A percentile compares a stretch with the other conserved stretches of the same genome.
Evolutionary conservation across 129 eudicot species (phyloP).

Genomic region (Deinandra increscens): DNA sequence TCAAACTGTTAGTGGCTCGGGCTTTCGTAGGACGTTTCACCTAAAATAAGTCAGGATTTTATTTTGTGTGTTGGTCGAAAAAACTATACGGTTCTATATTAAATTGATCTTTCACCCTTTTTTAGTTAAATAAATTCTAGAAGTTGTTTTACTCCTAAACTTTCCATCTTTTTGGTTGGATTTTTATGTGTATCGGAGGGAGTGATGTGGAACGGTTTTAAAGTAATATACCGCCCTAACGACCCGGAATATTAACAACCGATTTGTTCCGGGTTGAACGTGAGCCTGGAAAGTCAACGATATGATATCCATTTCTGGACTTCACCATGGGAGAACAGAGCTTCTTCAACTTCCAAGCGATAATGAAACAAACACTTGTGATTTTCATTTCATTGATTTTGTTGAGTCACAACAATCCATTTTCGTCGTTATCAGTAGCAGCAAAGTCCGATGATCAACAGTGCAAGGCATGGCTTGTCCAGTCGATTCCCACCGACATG

Average conservation of each 20-base stretch:
- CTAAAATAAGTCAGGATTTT: too few relatives aligned
- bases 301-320: conserved; percentile 18
- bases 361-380: conserved; percentile 17
- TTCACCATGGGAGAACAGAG: background rate
- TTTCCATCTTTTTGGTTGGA: too few relatives aligned
- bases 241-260: background rate
- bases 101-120: too few relatives aligned
- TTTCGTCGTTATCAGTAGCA: conserved; percentile 1
- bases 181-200: too few relatives aligned
- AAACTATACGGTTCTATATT: too few relatives aligned
- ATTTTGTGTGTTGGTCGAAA: too few relatives aligned
- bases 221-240: background rate
- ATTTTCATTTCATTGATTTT: conserved; percentile 22
- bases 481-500: conserved; percentile 90
- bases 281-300: conserved; percentile 11
- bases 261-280: conserved; percentile 21
- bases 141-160: too few relatives aligned
- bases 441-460: conserved; percentile 22
- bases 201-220: too few relatives aligned
- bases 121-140: too few relatives aligned
- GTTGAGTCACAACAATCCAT: background rate
- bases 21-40: too few relatives aligned
- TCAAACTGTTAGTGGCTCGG: too few relatives aligned
- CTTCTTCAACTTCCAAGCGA: background rate
- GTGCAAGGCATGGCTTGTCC: conserved; percentile 91